These are phyloP conservation scores for Pelargonium myrrhifolium DNA, from an alignment of 441 rosid species.

Conservation along the genomic window DNA sequence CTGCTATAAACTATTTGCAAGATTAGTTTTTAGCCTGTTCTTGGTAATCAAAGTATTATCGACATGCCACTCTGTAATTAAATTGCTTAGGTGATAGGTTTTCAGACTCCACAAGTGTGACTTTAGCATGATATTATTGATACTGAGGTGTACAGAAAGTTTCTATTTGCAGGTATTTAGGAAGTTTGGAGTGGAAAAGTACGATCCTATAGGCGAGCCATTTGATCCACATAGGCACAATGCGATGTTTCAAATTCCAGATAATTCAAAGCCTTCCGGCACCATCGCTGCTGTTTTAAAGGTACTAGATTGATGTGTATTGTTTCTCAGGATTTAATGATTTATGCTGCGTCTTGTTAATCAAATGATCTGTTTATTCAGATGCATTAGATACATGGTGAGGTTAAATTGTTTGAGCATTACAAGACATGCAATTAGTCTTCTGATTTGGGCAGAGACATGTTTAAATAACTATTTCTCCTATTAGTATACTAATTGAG, in stretches of 20 bases:
- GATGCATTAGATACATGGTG: neutral
- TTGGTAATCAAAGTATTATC: neutral
- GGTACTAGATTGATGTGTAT: constrained; percentile 31
- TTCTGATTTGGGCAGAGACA: no score
- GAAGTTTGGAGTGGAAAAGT: constrained; percentile 67
- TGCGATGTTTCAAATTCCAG: constrained; percentile 71
- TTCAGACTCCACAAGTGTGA: neutral
- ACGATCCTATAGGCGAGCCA: constrained; percentile 65
- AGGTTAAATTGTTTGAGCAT: neutral
- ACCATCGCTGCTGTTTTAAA: constrained; percentile 78
- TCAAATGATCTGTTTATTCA: neutral
- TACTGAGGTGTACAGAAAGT: neutral
- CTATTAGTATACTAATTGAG: neutral
- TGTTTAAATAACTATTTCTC: no score
- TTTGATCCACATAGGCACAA: constrained; percentile 87
- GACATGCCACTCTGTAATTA: neutral
- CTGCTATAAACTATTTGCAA: neutral
- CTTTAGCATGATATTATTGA: neutral
- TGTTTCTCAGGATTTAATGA: neutral
- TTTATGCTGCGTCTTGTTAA: neutral
- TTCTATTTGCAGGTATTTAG: constrained; percentile 51
- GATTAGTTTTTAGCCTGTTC: neutral
- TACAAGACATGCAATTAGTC: no score
- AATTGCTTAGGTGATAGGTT: neutral
- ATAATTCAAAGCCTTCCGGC: constrained; percentile 84